A percentile compares a stretch with the other conserved stretches of the same genome.
These are phyloP conservation scores for Diaporthe sp. DNA, from an alignment of 2,329 filamentous ascomycete species.

Conservation along the genomic window DNA sequence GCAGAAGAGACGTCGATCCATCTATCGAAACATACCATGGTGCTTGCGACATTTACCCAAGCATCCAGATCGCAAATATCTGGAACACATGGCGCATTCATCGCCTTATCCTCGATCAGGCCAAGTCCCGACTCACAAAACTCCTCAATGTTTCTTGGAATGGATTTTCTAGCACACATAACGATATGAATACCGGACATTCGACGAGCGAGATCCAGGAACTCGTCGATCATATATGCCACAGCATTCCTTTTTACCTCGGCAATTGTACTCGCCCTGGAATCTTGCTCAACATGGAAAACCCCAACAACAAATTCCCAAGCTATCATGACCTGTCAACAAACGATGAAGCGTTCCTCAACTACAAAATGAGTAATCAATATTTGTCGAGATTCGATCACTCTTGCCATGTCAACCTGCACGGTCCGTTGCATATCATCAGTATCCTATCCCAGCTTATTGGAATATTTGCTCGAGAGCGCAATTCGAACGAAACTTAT, in stretches of 20 bases:
- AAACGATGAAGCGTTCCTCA: conserved; percentile 3
- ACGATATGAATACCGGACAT: not conserved
- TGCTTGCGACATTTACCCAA: conserved; percentile 4
- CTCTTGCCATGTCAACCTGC: conserved; percentile 1
- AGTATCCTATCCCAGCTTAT: conserved; percentile 8
- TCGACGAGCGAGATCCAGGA: not conserved
- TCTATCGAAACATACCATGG: not conserved
- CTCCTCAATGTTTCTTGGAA: not conserved
- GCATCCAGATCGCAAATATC: not conserved
- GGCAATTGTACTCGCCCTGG: not conserved
- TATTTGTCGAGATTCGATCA: not conserved
- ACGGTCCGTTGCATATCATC: conserved; percentile 1
- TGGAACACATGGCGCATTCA: conserved; percentile 19
- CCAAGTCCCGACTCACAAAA: not conserved
- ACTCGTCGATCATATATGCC: not conserved
- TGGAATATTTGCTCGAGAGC: not conserved
- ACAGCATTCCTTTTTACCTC: conserved; percentile 16
- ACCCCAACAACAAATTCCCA: not conserved
- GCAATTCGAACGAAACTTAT: not conserved
- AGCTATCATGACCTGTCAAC: not conserved
- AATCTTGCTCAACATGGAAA: not conserved
- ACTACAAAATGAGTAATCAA: not conserved
- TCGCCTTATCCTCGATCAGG: not conserved
- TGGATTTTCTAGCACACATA: no score
- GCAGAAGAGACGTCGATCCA: not conserved